Evolutionary conservation across 108 stramenopile species (phyloP).

Genomic region (Aurantiochytrium sp.): DNA sequence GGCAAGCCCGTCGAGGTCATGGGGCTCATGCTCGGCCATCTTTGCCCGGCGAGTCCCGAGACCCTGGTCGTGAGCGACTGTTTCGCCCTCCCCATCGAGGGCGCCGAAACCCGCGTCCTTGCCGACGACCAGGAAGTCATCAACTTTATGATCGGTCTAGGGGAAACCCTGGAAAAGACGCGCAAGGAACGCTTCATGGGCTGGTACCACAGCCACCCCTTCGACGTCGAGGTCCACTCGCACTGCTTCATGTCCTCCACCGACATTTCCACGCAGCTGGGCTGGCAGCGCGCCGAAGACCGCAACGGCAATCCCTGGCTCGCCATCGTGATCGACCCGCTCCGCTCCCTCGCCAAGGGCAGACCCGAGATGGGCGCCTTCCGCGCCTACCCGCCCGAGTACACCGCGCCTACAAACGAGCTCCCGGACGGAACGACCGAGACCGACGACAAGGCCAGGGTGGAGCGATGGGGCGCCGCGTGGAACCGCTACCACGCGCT

Average conservation of each 20-base stretch:
- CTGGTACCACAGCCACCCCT: constrained; percentile 98
- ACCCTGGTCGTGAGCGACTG: constrained; percentile 82
- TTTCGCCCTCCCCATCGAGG: constrained; percentile 93
- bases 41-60: constrained; percentile 61
- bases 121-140: constrained; percentile 88
- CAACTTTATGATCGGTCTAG: constrained; percentile 94
- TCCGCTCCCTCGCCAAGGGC: constrained; percentile 62
- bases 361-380: constrained; percentile 88
- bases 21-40: constrained; percentile 80
- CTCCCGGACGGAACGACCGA: constrained; percentile 74
- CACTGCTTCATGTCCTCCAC: constrained; percentile 91
- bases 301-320: constrained; percentile 88
- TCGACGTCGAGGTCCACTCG: constrained; percentile 78
- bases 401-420: constrained; percentile 64
- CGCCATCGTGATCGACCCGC: constrained; percentile 89
- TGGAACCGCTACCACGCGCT: constrained; percentile 90
- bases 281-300: constrained; percentile 70
- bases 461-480: constrained; percentile 91
- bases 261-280: constrained; percentile 84
- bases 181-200: constrained; percentile 57
- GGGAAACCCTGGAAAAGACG: constrained; percentile 80
- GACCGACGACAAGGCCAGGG: constrained; percentile 38
- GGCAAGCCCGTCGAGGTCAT: constrained; percentile 94
- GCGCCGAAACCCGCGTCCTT: constrained; percentile 87
- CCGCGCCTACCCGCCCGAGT: constrained; percentile 88